Evolutionary conservation across 148 eudicot genomes (phyloP), one percentile per base, ranked within the genome.

Genomic region (Polygonum maritimum): DNA sequence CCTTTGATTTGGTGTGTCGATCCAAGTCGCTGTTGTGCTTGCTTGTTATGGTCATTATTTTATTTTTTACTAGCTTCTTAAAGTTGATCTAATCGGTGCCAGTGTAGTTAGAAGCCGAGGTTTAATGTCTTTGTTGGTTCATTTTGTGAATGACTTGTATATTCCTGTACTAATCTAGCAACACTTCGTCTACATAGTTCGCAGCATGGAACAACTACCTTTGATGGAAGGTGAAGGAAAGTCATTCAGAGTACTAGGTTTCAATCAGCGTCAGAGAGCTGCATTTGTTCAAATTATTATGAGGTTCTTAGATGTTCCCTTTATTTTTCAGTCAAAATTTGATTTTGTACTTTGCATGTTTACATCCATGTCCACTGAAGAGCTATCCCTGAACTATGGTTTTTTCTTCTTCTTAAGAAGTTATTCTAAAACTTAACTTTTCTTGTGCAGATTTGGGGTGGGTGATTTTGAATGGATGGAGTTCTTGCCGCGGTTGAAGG

Each of bases 211-310:
- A 67, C 44, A 41, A 14, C 88, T 80, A 82, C 99, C 98, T 31
- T 80, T 95, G 82, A 91, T 95, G 97, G 97, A 92, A 83, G 98
- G 99, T 74, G 97, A 95, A 89, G 99, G 99, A 69, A 92, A 79
- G 82, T 88, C 90, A 7, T 83, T 92, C n/a, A 87, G 97, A 80
- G 94, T 95, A 12, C 78, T 92, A 74, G 99, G 99, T 74, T 95
- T 95, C 71, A 95, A 92, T 78, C 96, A 91, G 81, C 88, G 83
- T 80, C 99, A 95, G 82, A 86, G 99, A 87, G 91, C 97, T 78
- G 79, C 82, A 55, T 95, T 95, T 82, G 93, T 95, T 39, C 96
- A 95, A 83, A 86, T 89, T 78, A 69, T 95, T 79, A 95, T 95
- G 99, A 95, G 99, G 99, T 95, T 57, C 57, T 33, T 19, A 41